Evolutionary conservation across 2,329 filamentous ascomycete species (phyloP), one percentile per base, ranked within the genome.

Genomic region (Sarocladium brachiariae): DNA sequence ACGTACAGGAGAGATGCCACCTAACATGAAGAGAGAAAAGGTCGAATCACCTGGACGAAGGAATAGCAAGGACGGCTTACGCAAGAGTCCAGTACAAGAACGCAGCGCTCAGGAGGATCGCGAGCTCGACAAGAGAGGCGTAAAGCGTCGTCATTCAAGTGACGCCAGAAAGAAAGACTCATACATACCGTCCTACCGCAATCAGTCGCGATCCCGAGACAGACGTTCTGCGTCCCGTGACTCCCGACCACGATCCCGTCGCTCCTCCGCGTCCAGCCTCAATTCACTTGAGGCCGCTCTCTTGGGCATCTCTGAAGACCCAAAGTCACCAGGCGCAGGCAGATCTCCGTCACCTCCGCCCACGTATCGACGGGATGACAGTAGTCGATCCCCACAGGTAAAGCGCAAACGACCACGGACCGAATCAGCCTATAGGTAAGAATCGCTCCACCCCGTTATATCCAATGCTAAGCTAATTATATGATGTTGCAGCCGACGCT

Each of bases 361-460:
- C 4, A 31, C 43, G 10, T 11, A 47, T n/a, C 43, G 49, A 1
- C 24, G 38, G 11, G 23, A 25, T n/a, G 41, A 51, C 16, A 18
- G 2, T 23, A 46, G 49, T 21, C 27, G 23, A 16, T 31, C 46
- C 13, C 23, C 45, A 11, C 35, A 37, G 24, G 23, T 24, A 21
- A 52, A 52, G 31, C 46, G 50, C 5, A 50, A 50, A 2, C 37
- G 41, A 2, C 49, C 47, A 5, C 33, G 50, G 13, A 19, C 51
- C 10, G 47, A 54, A 21, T 51, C 52, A 9, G 52, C 52, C 2
- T 54, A 52, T 45, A 54, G 45, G 52, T 54, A 50, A 39, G 50
- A n/a, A 2, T 30, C 2, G 4, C 21, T 13, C 5, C 6, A 39
- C 21, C 4, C 13, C n/a, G 7, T 39, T 19, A 16, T 8, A 13